Base-by-base conservation (phyloP, 805 yeast genomes). In the Candida xyloterini region DNA sequence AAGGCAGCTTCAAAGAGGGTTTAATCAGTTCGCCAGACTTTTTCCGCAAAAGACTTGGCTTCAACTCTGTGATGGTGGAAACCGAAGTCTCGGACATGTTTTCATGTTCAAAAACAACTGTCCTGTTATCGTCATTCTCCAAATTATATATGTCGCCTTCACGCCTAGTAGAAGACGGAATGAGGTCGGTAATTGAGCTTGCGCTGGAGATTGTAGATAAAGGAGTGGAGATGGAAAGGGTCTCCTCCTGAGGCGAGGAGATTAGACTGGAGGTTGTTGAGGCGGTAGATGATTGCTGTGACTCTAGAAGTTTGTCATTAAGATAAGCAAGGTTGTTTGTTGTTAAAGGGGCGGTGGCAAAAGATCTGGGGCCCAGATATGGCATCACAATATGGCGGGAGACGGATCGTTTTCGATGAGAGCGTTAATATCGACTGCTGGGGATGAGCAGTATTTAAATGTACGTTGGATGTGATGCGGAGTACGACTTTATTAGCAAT, bases 11-110 rank as follows among this genome's bases (percentile, higher is more conserved):
- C 24, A 78, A 57, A 7, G 73, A 68, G 1, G 73, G 67, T 47
- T 68, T 68, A 20, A 76, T 56, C 20, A 74, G 53, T 47, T 74
- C 78, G 11, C 79, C 81, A 2, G 76, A 68, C 50, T 76, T 76
- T 50, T 76, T 76, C 18, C 79, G 64, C 10, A 74, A 66, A 15
- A 75, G 56, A 9, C 40, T 38, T 14, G 49, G 53, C 20, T 42
- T 47, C 7, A 46, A 42, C 35, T 47, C 55, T 15, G 47, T 48
- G 13, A 50, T 35, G n/a, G 55, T 45, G 6, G 52, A 47, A 9
- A 46, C 30, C 6, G 56, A 47, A 14, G 51, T 30, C 4, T 48
- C 23, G 6, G 51, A 40, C 15, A 47, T 33, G 30, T 34, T 38
- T 7, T 38, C 31, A 30, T 44, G 39, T 24, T 36, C 37, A 24